These are phyloP conservation scores for Podaxis rugospora DNA, from an alignment of 768 basidiomycete species.

Conservation along the genomic window DNA sequence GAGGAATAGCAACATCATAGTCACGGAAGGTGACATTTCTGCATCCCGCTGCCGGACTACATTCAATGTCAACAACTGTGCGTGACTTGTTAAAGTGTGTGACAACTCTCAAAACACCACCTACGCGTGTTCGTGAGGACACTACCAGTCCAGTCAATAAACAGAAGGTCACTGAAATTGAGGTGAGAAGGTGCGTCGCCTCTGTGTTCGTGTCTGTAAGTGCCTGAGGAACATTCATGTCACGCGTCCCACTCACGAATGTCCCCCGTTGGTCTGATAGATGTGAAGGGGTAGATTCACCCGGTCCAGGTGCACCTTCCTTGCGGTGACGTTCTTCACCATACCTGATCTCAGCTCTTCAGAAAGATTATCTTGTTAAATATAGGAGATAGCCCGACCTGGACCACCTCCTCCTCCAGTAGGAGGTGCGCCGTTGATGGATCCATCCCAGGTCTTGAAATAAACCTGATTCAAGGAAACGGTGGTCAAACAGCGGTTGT, in stretches of 20 bases:
- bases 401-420: slow-evolving; percentile 55
- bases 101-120: background rate
- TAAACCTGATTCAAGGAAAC: slow-evolving; percentile 34
- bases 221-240: background rate
- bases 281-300: slow-evolving; percentile 23
- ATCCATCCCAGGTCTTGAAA: slow-evolving; percentile 53
- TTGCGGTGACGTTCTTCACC: slow-evolving; percentile 39
- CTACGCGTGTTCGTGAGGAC: slow-evolving; percentile 31
- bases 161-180: slow-evolving; percentile 42
- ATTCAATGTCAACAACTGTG: slow-evolving; percentile 47
- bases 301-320: slow-evolving; percentile 41
- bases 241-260: slow-evolving; percentile 4
- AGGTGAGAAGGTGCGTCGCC: slow-evolving; percentile 34
- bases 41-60: slow-evolving; percentile 44
- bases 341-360: slow-evolving; percentile 26
- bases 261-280: slow-evolving; percentile 10
- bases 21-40: slow-evolving; percentile 36
- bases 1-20: slow-evolving; percentile 35
- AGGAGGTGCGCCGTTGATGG: slow-evolving; percentile 47
- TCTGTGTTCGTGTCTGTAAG: slow-evolving; percentile 30
- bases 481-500: background rate
- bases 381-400: slow-evolving; percentile 24
- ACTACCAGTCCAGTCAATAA: slow-evolving; percentile 46
- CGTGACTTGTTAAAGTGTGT: background rate
- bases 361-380: slow-evolving; percentile 4